phyloP scores from a whole-genome alignment of 805 yeast genomes.

The Sugiyamaella chiloensis region DNA sequence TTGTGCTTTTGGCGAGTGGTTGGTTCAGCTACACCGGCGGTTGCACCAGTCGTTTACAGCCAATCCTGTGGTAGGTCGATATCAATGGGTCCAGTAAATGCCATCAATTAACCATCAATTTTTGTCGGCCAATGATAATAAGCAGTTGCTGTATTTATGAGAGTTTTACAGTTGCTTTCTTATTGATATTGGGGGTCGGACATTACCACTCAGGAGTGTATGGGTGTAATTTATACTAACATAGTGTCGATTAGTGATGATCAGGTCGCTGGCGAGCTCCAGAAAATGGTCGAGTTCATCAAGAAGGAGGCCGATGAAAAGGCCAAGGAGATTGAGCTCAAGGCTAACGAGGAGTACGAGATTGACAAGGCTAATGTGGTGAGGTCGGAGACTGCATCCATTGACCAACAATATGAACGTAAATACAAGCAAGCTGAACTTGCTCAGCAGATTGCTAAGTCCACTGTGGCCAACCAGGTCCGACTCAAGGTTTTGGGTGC shows the following conservation, averaged over 20 bases:
- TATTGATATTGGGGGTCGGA: too few species aligned
- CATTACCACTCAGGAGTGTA: too few species aligned
- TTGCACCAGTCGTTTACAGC: too few species aligned
- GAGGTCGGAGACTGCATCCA: constrained; percentile 84
- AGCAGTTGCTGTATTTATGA: too few species aligned
- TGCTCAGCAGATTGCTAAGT: constrained; percentile 92
- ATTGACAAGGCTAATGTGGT: constrained; percentile 95
- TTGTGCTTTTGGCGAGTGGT: too few species aligned
- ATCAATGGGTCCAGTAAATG: too few species aligned
- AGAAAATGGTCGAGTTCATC: constrained; percentile 98
- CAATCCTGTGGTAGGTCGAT: too few species aligned
- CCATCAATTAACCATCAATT: too few species aligned
- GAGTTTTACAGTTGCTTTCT: too few species aligned
- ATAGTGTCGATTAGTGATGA: constrained; percentile 19
- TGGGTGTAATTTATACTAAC: constrained; percentile 3
- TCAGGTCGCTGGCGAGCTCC: constrained; percentile 93
- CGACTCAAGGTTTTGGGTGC: constrained; percentile 86
- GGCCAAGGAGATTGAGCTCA: constrained; percentile 90
- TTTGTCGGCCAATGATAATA: too few species aligned
- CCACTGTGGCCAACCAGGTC: constrained; percentile 92
- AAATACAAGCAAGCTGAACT: constrained; percentile 87
- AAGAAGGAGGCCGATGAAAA: constrained; percentile 99
- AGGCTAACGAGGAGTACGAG: constrained; percentile 98
- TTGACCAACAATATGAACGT: constrained; percentile 74
- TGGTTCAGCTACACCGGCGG: too few species aligned